Evolutionary conservation across 1,284 basidiomycete species (phyloP).

Genomic region (Pseudozyma thailandica): DNA sequence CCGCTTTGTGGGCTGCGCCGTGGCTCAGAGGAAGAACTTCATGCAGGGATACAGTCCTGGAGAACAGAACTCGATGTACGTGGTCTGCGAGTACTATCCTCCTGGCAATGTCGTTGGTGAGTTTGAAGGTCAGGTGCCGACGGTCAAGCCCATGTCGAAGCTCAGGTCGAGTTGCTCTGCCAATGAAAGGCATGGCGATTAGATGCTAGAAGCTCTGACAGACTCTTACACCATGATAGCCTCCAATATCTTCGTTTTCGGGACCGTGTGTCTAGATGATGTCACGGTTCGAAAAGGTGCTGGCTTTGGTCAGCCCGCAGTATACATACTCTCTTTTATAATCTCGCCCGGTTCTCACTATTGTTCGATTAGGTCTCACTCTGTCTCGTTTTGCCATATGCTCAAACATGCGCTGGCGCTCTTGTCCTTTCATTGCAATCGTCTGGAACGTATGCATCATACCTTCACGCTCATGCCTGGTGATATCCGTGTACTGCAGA

Average conservation of each 20-base stretch:
- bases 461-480: too few species aligned
- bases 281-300: too few species aligned
- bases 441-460: constrained; percentile 10
- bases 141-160: constrained; percentile 18
- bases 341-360: not conserved
- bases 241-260: not conserved
- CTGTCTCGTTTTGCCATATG: too few species aligned
- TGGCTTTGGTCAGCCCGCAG: too few species aligned
- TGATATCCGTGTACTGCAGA: too few species aligned
- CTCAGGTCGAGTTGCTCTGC: constrained; percentile 39
- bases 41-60: constrained; percentile 12
- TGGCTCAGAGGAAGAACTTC: constrained; percentile 31
- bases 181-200: constrained; percentile 37
- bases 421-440: not conserved
- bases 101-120: constrained; percentile 32
- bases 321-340: too few species aligned
- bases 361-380: too few species aligned
- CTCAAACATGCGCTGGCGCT: not conserved
- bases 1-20: constrained; percentile 30
- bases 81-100: constrained; percentile 49
- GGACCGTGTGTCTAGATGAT: too few species aligned
- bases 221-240: not conserved
- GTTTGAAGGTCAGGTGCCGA: constrained; percentile 20
- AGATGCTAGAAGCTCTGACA: not conserved
- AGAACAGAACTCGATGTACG: constrained; percentile 21